These are phyloP conservation scores for Calonectria pseudoreteaudii DNA, from an alignment of 2,329 filamentous ascomycete genomes.

Conservation along the genomic window DNA sequence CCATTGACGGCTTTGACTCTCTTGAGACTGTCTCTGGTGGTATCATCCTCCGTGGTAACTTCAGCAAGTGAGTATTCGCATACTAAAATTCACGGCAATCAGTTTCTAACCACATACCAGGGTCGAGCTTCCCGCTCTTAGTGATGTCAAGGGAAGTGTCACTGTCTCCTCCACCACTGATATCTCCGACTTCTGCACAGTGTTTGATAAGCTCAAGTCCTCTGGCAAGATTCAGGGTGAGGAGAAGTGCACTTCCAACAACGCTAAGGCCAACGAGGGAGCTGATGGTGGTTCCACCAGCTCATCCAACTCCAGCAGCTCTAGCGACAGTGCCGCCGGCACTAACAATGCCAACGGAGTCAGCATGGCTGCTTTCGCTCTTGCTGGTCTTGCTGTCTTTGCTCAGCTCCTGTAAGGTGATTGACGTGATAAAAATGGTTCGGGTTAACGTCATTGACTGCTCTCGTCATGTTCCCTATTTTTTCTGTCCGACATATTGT, in stretches of 20 bases:
- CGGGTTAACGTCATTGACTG: constrained; percentile 52
- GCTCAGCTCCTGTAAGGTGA: constrained; percentile 64
- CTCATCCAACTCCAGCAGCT: constrained; percentile 39
- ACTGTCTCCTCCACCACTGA: constrained; percentile 75
- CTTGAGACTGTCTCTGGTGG: constrained; percentile 81
- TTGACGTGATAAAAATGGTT: constrained; percentile 42
- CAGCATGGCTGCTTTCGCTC: constrained; percentile 60
- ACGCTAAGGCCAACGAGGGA: constrained; percentile 64
- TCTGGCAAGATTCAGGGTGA: constrained; percentile 57
- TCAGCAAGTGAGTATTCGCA: constrained; percentile 75
- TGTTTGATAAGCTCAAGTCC: constrained; percentile 58
- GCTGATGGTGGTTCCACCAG: constrained; percentile 47
- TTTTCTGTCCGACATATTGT: constrained; percentile 50
- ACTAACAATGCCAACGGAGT: constrained; percentile 55
- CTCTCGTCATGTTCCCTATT: constrained; percentile 49
- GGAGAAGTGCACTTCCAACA: constrained; percentile 62
- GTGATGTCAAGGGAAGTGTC: constrained; percentile 78
- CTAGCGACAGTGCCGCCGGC: constrained; percentile 57
- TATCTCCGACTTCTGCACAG: constrained; percentile 65
- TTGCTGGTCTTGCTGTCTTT: constrained; percentile 60
- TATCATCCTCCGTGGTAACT: constrained; percentile 86
- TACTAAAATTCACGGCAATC: background rate
- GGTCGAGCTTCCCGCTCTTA: constrained; percentile 74
- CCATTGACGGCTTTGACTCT: constrained; percentile 74
- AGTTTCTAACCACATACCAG: constrained; percentile 56